These are phyloP conservation scores for Ormosia semicastrata DNA, from an alignment of 306 rosid genomes.

Conservation along the genomic window DNA sequence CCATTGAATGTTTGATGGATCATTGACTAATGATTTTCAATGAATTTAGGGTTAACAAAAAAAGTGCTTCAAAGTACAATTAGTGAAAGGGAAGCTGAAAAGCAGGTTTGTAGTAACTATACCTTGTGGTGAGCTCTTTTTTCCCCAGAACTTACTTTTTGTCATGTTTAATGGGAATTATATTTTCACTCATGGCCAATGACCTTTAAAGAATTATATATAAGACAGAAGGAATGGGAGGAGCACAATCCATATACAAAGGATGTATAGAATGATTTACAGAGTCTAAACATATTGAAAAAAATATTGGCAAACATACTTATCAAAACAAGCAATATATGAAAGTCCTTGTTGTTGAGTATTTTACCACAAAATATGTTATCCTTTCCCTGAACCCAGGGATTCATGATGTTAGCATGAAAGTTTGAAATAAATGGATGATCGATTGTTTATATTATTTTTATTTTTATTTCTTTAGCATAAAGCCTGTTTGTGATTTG, in stretches of 20 bases:
- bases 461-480: too few relatives aligned
- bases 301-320: not conserved
- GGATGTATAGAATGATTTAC: too few relatives aligned
- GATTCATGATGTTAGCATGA: too few relatives aligned
- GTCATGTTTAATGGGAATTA: not conserved
- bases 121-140: not conserved
- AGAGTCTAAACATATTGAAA: too few relatives aligned
- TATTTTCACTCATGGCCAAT: constrained; percentile 7
- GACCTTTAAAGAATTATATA: not conserved
- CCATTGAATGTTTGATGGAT: constrained; percentile 13
- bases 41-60: constrained; percentile 67
- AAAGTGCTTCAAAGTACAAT: constrained; percentile 72
- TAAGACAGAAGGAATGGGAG: constrained; percentile 1
- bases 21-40: constrained; percentile 22
- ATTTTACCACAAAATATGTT: too few relatives aligned
- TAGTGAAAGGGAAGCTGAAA: constrained; percentile 84
- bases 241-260: not conserved
- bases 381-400: too few relatives aligned
- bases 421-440: too few relatives aligned
- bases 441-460: too few relatives aligned
- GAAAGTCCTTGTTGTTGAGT: not conserved
- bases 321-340: not conserved
- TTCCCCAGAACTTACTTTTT: not conserved
- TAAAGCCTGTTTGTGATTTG: too few relatives aligned
- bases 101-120: constrained; percentile 61